Conservation (phyloP, 139 green algal genomes). For the Closterium sp. region DNA sequence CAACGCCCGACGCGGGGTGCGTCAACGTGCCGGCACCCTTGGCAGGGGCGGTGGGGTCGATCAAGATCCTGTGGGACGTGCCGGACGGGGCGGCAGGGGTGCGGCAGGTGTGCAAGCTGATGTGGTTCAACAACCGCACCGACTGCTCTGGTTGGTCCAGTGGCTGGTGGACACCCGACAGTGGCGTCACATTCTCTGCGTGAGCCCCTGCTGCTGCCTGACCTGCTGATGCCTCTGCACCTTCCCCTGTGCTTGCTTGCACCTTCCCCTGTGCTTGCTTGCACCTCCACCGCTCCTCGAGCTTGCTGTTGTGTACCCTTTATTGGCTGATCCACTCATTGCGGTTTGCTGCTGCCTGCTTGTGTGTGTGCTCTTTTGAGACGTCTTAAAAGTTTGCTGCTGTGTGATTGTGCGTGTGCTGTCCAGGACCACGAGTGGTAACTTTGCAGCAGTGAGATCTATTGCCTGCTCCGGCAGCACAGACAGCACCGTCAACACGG, state of each 20-base stretch:
- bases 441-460: neutral
- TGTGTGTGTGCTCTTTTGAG: neutral
- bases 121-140: neutral
- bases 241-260: too few species aligned
- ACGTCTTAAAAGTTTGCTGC: too few species aligned
- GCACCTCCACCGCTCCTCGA: too few species aligned
- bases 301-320: neutral
- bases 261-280: too few species aligned
- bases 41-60: neutral
- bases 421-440: neutral
- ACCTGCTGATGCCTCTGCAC: neutral
- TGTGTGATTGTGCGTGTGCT: neutral
- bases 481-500: too few species aligned
- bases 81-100: neutral
- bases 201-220: neutral
- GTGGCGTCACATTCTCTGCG: neutral
- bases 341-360: neutral
- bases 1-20: neutral
- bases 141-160: neutral
- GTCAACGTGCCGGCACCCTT: neutral
- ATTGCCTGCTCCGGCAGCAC: neutral
- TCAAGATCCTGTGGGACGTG: neutral
- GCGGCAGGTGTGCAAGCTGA: neutral
- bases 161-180: neutral
- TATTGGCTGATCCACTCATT: neutral